Base-by-base conservation (phyloP, 257 asterid species). In the Handroanthus guayacan region DNA sequence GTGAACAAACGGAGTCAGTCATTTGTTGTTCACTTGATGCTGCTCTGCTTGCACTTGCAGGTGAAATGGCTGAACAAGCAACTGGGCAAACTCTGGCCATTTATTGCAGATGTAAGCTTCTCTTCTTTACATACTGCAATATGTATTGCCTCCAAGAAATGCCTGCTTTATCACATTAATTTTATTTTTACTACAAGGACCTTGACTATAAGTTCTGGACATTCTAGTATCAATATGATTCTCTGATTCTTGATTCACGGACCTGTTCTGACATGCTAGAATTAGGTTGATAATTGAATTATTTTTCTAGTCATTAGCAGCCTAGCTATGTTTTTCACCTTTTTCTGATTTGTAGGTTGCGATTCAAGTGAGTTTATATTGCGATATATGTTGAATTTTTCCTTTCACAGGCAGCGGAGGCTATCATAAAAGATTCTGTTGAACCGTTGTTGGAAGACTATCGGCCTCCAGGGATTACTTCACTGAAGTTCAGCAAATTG, bases 31-130 rank as follows among this genome's bases (percentile, higher is more conserved):
- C 43, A 18, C 36, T 67, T 14, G 58, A 55, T 66, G 69, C 10
- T 83, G 7, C 72, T 56, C 70, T 60, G 57, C 76, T 60, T 62
- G 9, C 66, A 64, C 34, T 80, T 83, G 79, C 92, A 95, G 99
- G 99, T 89, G 84, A 95, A 95, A 83, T 95, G 99, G 99, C 86
- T 95, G 78, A 95, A 95, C 89, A 91, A 85, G 74, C 96, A 91
- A 69, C 83, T 95, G 77, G 85, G 90, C 81, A 95, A 95, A 74
- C 86, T 95, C 50, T 95, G 99, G 99, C 98, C 99, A 37, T 95
- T 75, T 86, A 75, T 95, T 70, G 99, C 99, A 65, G 99, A 95
- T 82, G 99, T 95, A 88, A 85, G 97, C 50, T 86, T 77, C 58
- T 56, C 45, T 6, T 60, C 14, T 70, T 78, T 18, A 54, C 54